Base-by-base conservation (phyloP, 1,284 basidiomycete genomes). In the Moesziomyces sp. region DNA sequence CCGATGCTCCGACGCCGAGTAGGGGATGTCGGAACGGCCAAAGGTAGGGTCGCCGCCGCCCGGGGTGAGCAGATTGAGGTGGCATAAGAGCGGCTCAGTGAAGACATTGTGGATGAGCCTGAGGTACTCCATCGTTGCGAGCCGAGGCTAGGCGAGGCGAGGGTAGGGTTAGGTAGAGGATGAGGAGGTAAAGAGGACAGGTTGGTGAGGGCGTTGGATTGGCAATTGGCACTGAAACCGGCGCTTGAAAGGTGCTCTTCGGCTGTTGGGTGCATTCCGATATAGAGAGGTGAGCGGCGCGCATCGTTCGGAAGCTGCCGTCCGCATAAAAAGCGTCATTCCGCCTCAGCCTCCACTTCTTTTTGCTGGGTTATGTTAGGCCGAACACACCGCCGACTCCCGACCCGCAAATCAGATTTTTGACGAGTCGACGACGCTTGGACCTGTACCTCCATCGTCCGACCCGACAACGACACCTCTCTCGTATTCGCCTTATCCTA, bases 1-100 rank as follows among this genome's bases (percentile, higher is more conserved):
- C 1, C 60, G 63, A 18, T 70, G 63, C 57, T 84, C 82, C 13
- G 55, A 33, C 19, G 46, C 45, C 0, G 77, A 74, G 48, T 77
- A 78, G 16, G 80, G 75, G 23, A 84, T 49, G 6, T 57, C 28
- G 33, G 64, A 58, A 5, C 82, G 71, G 14, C 82, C 82, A 46
- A 76, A 84, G 18, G 82, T 81, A 0, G 81, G 74, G 53, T 84
- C 82, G 19, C 76, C 78, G 11, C 61, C 53, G 26, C 80, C 80
- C 1, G 75, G 69, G 5, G 68, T 65, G 30, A 62, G 56, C 11
- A 80, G 48, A 44, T 71, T 66, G n/a, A 78, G 65, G 45, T 76
- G 69, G 23, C 78, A 72, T 16, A 82, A 76, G 11, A 79, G 44
- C n/a, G 81, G 81, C 55, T 82, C 79, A 16, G 79, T 49, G 44